Percentiles rank a stretch among this genome's conserved stretches.
These are phyloP conservation scores for Rhizopogon salebrosus DNA, from an alignment of 768 basidiomycete species.

Conservation along the genomic window DNA sequence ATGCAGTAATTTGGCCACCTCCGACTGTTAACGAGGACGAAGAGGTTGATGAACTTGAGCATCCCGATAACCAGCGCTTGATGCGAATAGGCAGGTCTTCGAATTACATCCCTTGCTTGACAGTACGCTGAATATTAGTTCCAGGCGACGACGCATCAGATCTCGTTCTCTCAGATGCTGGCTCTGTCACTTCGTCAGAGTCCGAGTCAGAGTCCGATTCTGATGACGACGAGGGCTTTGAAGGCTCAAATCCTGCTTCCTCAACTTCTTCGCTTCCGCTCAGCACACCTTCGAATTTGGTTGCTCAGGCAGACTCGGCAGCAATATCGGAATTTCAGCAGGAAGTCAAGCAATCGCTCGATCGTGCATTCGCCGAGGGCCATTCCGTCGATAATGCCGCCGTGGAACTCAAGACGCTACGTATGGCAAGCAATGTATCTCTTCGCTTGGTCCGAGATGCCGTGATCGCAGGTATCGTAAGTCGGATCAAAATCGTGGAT, in stretches of 20 bases:
- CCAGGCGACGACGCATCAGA: slow-evolving; percentile 59
- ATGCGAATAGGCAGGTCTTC: slow-evolving; percentile 62
- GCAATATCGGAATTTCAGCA: slow-evolving; percentile 65
- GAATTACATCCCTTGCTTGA: neutral
- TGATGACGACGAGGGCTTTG: slow-evolving; percentile 36
- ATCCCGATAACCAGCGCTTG: slow-evolving; percentile 64
- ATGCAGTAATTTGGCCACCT: slow-evolving; percentile 81
- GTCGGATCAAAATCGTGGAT: slow-evolving; percentile 58
- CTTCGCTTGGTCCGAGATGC: slow-evolving; percentile 81
- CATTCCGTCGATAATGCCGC: slow-evolving; percentile 91
- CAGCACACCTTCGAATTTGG: slow-evolving; percentile 32
- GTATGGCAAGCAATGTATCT: slow-evolving; percentile 94
- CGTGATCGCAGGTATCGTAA: slow-evolving; percentile 81
- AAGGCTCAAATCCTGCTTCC: slow-evolving; percentile 31
- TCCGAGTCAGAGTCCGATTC: slow-evolving; percentile 37
- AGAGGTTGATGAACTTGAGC: slow-evolving; percentile 55
- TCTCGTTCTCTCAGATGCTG: slow-evolving; percentile 55
- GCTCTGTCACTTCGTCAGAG: slow-evolving; percentile 49
- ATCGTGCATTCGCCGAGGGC: slow-evolving; percentile 86
- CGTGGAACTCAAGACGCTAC: slow-evolving; percentile 92
- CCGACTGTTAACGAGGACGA: slow-evolving; percentile 55
- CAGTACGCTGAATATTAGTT: neutral
- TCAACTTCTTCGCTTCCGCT: slow-evolving; percentile 45
- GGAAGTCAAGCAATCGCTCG: slow-evolving; percentile 81
- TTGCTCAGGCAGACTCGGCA: slow-evolving; percentile 35